Evolutionary conservation across 371 early-diverging fungal genomes (phyloP), one percentile per base, ranked within the genome.

Genomic region (Rhizopus sp.): DNA sequence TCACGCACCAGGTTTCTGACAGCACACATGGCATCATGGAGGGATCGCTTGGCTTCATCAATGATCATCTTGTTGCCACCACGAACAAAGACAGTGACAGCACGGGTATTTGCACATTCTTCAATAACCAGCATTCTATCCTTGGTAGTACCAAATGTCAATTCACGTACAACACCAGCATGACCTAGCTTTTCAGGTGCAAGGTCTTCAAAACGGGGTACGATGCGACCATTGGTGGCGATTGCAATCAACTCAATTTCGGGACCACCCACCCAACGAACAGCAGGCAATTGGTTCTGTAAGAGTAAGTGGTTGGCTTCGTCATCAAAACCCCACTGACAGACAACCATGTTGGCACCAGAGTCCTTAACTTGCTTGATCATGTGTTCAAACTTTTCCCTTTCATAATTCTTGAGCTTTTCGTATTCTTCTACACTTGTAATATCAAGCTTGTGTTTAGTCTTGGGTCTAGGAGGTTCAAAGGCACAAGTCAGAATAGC

Each of bases 271-370:
- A 99, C 99, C 99, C 99, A 99, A 64, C 99, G 87, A 30, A 99
- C 96, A 60, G 99, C 99, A 42, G 99, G 99, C 34, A 99, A 83
- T 69, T 98, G 71, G 81, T 98, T 94, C 78, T 99, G 97, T 81
- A 99, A 78, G 55, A 99, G 82, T 73, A 99, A 79, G 72, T 99
- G 99, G 81, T 99, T 99, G 41, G 99, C 99, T 78, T 99, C 99
- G 72, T 99, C 99, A 78, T 99, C 99, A 72, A 99, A 99, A 60
- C 99, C 99, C 99, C 99, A 99, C 79, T 99, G 99, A 83, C 99
- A 99, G 50, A 99, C 93, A 38, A 99, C 99, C 31, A 99, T 69
- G 80, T 97, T 98, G 50, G 99, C 99, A 38, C 98, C 98, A 52
- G 93, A 85, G 49, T 94, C 91, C 86, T 99, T 99, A 68, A 99